Conservation (phyloP, 164 flowering plant species). For the Tetracentron sinense region DNA sequence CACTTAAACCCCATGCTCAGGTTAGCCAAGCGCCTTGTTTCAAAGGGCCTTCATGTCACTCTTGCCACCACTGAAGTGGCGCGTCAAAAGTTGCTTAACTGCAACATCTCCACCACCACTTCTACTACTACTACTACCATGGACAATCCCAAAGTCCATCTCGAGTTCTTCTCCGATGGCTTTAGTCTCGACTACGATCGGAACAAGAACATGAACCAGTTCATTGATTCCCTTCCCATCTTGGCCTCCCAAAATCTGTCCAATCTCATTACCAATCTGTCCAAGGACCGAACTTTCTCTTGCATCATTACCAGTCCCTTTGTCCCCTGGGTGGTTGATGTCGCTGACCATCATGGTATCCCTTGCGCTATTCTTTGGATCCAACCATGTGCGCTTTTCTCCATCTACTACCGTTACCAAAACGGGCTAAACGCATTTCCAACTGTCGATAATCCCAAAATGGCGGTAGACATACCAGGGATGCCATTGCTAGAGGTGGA, state of each 20-base stretch:
- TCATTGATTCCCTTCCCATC: conserved; percentile 19
- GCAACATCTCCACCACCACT: conserved; percentile 11
- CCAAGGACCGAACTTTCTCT: conserved; percentile 8
- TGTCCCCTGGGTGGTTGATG: conserved; percentile 32
- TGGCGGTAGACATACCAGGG: conserved; percentile 28
- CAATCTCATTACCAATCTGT: conserved; percentile 15
- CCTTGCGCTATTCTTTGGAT: conserved; percentile 40
- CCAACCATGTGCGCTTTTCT: conserved; percentile 29
- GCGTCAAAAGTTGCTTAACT: conserved; percentile 16
- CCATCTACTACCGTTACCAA: conserved; percentile 28
- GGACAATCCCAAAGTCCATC: conserved; percentile 10
- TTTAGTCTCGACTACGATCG: conserved; percentile 26
- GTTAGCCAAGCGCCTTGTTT: conserved; percentile 25
- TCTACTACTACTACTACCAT: conserved; percentile 7
- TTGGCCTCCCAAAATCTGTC: conserved; percentile 25
- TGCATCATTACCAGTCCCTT: conserved; percentile 32
- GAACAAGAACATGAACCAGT: conserved; percentile 12
- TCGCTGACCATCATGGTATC: conserved; percentile 24
- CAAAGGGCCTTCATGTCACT: conserved; percentile 31
- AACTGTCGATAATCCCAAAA: conserved; percentile 8
- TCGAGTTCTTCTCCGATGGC: conserved; percentile 43
- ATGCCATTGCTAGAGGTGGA: conserved; percentile 20
- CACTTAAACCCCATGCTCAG: conserved; percentile 32
- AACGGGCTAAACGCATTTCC: conserved; percentile 24
- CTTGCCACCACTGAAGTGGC: conserved; percentile 25